Evolutionary conservation across 257 asterid genomes (phyloP).

Genomic region (Solanum pinnatisectum): DNA sequence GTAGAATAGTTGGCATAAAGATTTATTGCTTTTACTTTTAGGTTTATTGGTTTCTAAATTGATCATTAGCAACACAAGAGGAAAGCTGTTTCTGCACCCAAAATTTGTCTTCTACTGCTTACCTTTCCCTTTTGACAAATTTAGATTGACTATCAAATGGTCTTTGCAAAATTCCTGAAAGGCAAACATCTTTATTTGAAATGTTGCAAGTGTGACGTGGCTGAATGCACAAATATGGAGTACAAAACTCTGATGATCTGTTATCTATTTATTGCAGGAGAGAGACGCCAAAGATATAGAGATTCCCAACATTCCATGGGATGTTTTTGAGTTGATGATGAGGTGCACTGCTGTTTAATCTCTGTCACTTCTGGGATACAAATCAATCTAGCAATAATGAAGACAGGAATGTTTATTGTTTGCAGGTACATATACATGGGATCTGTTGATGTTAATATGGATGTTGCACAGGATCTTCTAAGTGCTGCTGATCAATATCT

Average conservation of each 20-base stretch:
- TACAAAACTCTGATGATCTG: neutral
- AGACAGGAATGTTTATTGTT: neutral
- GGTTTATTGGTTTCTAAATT: neutral
- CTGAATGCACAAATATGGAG: neutral
- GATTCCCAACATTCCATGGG: conserved; percentile 96
- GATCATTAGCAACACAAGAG: neutral
- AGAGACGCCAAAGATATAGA: conserved; percentile 93
- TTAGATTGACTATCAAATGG: neutral
- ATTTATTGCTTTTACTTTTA: neutral
- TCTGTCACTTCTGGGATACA: neutral
- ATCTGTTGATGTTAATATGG: conserved; percentile 54
- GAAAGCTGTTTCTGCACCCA: neutral
- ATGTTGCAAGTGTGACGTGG: neutral
- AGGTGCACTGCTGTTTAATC: conserved; percentile 34
- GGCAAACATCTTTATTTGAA: neutral
- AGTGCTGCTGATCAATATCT: conserved; percentile 73
- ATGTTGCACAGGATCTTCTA: conserved; percentile 60
- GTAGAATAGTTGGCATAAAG: conserved; percentile 1
- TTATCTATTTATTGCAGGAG: conserved; percentile 46
- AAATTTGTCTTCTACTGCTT: neutral
- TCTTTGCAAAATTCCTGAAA: neutral
- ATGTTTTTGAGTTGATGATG: conserved; percentile 97
- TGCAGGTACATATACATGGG: conserved; percentile 66
- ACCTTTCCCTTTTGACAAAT: neutral
- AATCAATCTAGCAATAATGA: neutral